phyloP scores from a whole-genome alignment of 805 yeast species.

The Candida pini region DNA sequence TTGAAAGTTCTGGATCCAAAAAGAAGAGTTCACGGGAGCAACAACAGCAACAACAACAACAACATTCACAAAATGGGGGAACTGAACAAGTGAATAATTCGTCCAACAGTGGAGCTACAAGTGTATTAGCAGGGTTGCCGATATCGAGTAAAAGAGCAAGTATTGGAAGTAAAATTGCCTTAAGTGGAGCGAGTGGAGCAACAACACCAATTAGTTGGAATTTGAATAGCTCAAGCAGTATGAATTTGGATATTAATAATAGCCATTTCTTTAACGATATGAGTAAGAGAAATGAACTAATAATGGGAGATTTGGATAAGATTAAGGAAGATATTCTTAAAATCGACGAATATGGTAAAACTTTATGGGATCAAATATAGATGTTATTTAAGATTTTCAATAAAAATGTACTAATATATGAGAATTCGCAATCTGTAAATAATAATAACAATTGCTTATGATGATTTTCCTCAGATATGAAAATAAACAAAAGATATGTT shows the following conservation, averaged over 20 bases:
- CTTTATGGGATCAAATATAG: conserved; percentile 33
- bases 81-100: not conserved
- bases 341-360: conserved; percentile 40
- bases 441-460: no score
- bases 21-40: not conserved
- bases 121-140: not conserved
- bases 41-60: not conserved
- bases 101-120: not conserved
- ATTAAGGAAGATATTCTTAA: conserved; percentile 47
- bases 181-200: not conserved
- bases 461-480: no score
- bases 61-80: not conserved
- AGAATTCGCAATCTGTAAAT: no score
- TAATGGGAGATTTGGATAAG: conserved; percentile 41
- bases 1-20: not conserved
- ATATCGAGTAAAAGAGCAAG: not conserved
- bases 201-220: not conserved
- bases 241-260: conserved; percentile 19
- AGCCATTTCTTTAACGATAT: conserved; percentile 49
- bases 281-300: conserved; percentile 42
- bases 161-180: not conserved
- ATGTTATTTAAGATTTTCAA: not conserved
- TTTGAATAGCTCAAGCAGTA: not conserved
- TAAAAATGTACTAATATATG: no score
- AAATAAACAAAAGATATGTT: no score